Base-by-base conservation (phyloP, 192 early-diverging fungal species). In the Oehlia diaphana region DNA sequence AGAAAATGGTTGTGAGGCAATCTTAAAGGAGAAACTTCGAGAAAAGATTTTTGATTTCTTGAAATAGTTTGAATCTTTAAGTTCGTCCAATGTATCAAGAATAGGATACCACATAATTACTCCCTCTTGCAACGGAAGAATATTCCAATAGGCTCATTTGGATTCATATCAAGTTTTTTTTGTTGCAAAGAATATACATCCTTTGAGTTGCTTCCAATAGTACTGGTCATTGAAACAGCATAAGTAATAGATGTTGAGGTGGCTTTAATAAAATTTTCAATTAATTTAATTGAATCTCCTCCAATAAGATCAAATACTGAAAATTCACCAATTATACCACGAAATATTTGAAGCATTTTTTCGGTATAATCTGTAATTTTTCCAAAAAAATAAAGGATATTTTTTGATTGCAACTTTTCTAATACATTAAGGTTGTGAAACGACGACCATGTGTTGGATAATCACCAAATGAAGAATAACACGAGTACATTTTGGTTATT, bases 241-340 rank as follows among this genome's bases (percentile, higher is more conserved):
- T 31, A 31, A 31, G 28, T 31, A 31, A 31, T 31, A 31, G 28
- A 31, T 31, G 28, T 31, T 31, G 28, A 31, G 28, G 28, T 31
- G 1, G 28, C 28, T 31, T 31, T 26, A n/a, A 21, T 9, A 67
- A 68, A 68, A 53, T 68, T 77, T 6, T 44, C 39, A 50, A 77
- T 50, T 53, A 68, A 68, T 68, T 47, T 14, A 26, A 49, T 68
- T 3, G 63, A 65, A 67, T 67, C 28, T 33, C 63, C 65, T 67
- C 74, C 74, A 16, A 76, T 33, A 21, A 77, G 76, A 49, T 77
- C 76, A 77, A 67, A 77, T 50, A 68, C 44, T 9, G 44, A 10
- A 68, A 77, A 50, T 33, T 77, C 64, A 9, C 76, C 76, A 77
- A 77, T 77, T 77, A 77, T 77, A 4, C 65, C 33, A 21, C 65